Conservation (phyloP, 768 basidiomycete species). For the Daedaleopsis nitida region DNA sequence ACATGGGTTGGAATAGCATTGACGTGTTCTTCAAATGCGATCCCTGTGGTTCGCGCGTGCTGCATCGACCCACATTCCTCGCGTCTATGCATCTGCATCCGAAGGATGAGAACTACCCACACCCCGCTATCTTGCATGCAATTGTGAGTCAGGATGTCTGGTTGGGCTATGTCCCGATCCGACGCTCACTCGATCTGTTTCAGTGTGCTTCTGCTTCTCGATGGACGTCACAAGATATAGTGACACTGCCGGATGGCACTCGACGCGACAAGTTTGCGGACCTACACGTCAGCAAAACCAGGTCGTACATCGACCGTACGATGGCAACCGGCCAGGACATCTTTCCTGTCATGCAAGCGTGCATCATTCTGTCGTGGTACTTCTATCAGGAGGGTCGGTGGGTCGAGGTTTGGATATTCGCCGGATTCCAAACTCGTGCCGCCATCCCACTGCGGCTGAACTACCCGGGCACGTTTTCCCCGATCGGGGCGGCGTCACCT, state of each 20-base stretch:
- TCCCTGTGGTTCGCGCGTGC: constrained; percentile 81
- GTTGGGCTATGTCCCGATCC: constrained; percentile 3
- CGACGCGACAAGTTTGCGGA: constrained; percentile 86
- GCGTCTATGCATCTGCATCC: constrained; percentile 81
- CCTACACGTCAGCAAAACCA: constrained; percentile 84
- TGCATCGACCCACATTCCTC: constrained; percentile 81
- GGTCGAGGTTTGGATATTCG: constrained; percentile 93
- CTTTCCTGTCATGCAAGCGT: constrained; percentile 85
- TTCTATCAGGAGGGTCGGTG: constrained; percentile 88
- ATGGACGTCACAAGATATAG: constrained; percentile 73
- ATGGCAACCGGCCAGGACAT: constrained; percentile 91
- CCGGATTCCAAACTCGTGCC: constrained; percentile 81
- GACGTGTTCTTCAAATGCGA: constrained; percentile 89
- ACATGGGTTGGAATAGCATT: constrained; percentile 53
- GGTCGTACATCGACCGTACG: constrained; percentile 84
- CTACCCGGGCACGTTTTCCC: constrained; percentile 78
- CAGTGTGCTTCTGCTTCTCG: constrained; percentile 85
- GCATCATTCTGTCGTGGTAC: constrained; percentile 86
- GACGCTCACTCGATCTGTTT: constrained; percentile 19
- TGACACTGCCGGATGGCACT: constrained; percentile 71
- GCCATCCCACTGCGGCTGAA: constrained; percentile 82
- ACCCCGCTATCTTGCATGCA: constrained; percentile 87
- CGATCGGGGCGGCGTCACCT: constrained; percentile 64
- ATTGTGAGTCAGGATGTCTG: constrained; percentile 53
- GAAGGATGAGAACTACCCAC: constrained; percentile 81